These are phyloP conservation scores for Incumbomyces delicatus DNA, from an alignment of 2,329 filamentous ascomycete species.

Conservation along the genomic window DNA sequence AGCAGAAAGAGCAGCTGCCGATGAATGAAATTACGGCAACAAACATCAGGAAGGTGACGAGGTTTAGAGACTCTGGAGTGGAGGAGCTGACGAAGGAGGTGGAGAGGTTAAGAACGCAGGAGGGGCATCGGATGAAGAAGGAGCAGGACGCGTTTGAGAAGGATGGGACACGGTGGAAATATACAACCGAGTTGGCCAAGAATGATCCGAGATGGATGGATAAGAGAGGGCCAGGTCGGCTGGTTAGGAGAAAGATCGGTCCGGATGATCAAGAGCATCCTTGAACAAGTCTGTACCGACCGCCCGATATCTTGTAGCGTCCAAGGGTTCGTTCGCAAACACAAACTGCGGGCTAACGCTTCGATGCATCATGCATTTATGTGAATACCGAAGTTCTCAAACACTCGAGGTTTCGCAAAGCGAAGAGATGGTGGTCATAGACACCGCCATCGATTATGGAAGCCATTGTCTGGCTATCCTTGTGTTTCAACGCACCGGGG, in stretches of 20 bases:
- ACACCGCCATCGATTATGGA: too few species aligned
- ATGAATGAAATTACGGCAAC: slow-evolving; percentile 62
- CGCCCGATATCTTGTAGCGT: too few species aligned
- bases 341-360: too few species aligned
- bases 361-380: too few species aligned
- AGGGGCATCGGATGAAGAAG: slow-evolving; percentile 26
- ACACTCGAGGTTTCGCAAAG: too few species aligned
- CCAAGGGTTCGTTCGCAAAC: too few species aligned
- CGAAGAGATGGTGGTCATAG: too few species aligned
- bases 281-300: background rate
- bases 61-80: slow-evolving; percentile 59
- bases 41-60: slow-evolving; percentile 77
- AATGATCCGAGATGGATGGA: slow-evolving; percentile 17
- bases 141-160: slow-evolving; percentile 24
- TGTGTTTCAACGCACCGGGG: too few species aligned
- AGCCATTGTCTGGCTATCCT: too few species aligned
- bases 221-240: slow-evolving; percentile 16
- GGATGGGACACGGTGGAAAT: slow-evolving; percentile 18
- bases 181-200: slow-evolving; percentile 20
- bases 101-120: slow-evolving; percentile 48
- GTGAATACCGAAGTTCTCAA: too few species aligned
- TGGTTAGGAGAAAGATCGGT: slow-evolving; percentile 15
- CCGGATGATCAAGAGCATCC: slow-evolving; percentile 11
- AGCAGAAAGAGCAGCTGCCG: slow-evolving; percentile 41
- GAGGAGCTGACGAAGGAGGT: slow-evolving; percentile 56